phyloP scores from a whole-genome alignment of 306 rosid genomes.

The Vigna unguiculata region DNA sequence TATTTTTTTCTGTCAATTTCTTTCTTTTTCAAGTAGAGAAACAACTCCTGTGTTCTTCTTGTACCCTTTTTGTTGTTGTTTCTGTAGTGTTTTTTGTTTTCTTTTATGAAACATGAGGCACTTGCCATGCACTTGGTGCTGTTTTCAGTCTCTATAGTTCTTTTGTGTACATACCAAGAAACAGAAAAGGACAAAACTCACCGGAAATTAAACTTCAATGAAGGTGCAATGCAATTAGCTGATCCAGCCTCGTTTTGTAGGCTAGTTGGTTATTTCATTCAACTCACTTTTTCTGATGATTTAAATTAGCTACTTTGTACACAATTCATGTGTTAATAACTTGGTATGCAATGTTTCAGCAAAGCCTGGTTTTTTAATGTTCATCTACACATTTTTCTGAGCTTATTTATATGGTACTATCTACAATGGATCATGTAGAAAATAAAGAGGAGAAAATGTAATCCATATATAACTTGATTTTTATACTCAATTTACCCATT shows the following conservation, averaged over 20 bases:
- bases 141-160: conserved; percentile 42
- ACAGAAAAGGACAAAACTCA: conserved; percentile 41
- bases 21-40: conserved; percentile 35
- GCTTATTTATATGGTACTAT: not conserved
- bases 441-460: too few species aligned
- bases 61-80: conserved; percentile 24
- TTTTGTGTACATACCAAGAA: conserved; percentile 56
- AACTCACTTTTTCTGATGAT: conserved; percentile 29
- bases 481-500: too few species aligned
- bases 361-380: not conserved
- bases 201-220: conserved; percentile 42
- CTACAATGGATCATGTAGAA: too few species aligned
- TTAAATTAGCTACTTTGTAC: not conserved
- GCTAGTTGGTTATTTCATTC: conserved; percentile 25
- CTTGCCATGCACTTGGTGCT: conserved; percentile 40
- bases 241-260: conserved; percentile 30
- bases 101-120: conserved; percentile 50
- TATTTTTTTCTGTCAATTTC: conserved; percentile 24
- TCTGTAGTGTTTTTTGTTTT: conserved; percentile 22
- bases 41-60: conserved; percentile 5
- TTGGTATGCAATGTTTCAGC: not conserved
- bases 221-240: conserved; percentile 41
- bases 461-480: too few species aligned
- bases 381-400: not conserved
- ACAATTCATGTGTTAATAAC: not conserved